A percentile compares a stretch with the other conserved stretches of the same genome.
phyloP scores from a whole-genome alignment of 352 stramenopile genomes.

The Vaucheria bursata region DNA sequence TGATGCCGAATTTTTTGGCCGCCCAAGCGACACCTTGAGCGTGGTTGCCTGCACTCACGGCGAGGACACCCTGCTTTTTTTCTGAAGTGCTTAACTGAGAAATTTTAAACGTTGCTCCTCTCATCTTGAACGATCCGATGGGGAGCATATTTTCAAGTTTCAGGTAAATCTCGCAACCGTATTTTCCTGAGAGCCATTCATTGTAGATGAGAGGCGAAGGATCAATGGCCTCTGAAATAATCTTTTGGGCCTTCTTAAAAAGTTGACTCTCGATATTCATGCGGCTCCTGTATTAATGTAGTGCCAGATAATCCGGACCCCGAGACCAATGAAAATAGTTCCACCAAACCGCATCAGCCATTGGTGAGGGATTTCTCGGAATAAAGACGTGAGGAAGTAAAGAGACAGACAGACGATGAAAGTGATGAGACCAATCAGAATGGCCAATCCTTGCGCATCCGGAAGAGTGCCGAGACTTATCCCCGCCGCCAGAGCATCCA shows the following conservation, averaged over 20 bases:
- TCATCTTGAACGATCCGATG: conserved; percentile 71
- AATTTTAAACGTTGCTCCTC: conserved; percentile 53
- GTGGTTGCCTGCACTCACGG: conserved; percentile 82
- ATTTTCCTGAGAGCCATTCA: background rate
- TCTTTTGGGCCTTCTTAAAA: background rate
- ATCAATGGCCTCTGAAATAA: background rate
- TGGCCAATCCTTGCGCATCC: background rate
- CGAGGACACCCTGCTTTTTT: conserved; percentile 58
- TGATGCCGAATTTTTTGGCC: conserved; percentile 72
- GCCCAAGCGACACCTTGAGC: conserved; percentile 92
- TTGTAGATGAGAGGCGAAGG: background rate
- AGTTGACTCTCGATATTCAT: no score
- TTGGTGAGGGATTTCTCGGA: no score
- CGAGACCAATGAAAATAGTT: no score
- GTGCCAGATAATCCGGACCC: no score
- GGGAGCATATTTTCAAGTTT: conserved; percentile 70
- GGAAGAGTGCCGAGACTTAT: background rate
- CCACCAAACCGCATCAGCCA: no score
- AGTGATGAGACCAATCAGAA: background rate
- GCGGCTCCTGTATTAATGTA: no score
- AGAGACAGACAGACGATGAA: no score
- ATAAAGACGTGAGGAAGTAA: no score
- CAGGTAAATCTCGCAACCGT: background rate
- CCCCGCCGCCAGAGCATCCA: background rate
- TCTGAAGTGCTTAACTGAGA: background rate